Percentiles rank a stretch among this genome's conserved stretches.
Conservation (phyloP, 371 early-diverging fungal genomes). For the Rhizopus delemar region DNA sequence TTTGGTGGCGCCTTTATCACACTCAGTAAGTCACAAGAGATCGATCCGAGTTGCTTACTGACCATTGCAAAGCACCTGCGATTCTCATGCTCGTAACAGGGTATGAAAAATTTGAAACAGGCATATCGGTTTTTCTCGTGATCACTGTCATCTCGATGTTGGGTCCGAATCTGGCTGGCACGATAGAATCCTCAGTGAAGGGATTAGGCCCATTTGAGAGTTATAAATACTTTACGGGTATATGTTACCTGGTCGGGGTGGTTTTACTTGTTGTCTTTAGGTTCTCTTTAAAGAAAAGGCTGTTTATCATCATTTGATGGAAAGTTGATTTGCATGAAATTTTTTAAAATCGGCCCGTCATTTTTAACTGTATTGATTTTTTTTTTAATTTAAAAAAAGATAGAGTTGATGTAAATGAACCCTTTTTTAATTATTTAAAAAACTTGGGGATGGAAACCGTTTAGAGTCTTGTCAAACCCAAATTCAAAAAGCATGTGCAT, state of each 20-base stretch:
- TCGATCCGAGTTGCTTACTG: neutral
- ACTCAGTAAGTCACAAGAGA: constrained; percentile 17
- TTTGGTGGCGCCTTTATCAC: constrained; percentile 42
- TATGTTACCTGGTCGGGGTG: constrained; percentile 26
- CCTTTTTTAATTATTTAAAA: no score
- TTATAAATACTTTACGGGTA: constrained; percentile 44
- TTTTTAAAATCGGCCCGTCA: no score
- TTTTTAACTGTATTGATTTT: no score
- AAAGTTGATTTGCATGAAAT: no score
- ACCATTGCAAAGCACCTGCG: constrained; percentile 20
- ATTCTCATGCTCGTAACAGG: constrained; percentile 35
- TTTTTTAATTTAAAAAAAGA: no score
- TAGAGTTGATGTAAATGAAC: no score
- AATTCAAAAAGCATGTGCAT: no score
- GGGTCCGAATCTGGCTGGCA: constrained; percentile 39
- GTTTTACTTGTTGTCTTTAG: constrained; percentile 22
- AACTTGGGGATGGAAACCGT: no score
- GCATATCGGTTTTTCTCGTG: constrained; percentile 31
- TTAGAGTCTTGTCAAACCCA: no score
- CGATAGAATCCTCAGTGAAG: constrained; percentile 18
- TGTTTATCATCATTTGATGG: neutral
- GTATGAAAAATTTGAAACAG: constrained; percentile 31
- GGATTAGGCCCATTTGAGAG: constrained; percentile 17
- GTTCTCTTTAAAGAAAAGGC: constrained; percentile 18
- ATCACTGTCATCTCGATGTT: constrained; percentile 30